Evolutionary conservation across 257 asterid species (phyloP).

Genomic region (Schizonepeta tenuifolia): DNA sequence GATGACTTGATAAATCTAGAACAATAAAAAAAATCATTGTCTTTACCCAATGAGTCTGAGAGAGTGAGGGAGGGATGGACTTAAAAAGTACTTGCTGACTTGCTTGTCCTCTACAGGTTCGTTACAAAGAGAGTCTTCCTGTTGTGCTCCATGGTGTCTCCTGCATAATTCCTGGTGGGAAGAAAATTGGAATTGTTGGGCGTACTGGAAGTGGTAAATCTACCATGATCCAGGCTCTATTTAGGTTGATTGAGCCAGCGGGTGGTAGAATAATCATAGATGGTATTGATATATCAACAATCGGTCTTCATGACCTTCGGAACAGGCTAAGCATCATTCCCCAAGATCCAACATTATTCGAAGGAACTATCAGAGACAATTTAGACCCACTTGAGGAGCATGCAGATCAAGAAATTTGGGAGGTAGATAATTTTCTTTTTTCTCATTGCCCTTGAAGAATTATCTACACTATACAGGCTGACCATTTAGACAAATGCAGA

Average conservation of each 20-base stretch:
- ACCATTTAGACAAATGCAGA: neutral
- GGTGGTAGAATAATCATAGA: slow-evolving; percentile 88
- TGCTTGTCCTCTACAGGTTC: slow-evolving; percentile 29
- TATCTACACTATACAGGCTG: neutral
- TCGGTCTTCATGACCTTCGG: slow-evolving; percentile 97
- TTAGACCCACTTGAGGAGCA: slow-evolving; percentile 94
- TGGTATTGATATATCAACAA: slow-evolving; percentile 74
- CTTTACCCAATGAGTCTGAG: neutral
- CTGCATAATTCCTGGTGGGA: slow-evolving; percentile 91
- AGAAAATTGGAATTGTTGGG: slow-evolving; percentile 94
- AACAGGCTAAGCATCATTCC: slow-evolving; percentile 92
- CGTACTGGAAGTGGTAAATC: slow-evolving; percentile 99
- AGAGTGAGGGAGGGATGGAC: neutral
- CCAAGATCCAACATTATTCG: slow-evolving; percentile 94
- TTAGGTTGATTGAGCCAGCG: slow-evolving; percentile 90
- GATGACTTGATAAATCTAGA: neutral
- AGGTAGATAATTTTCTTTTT: slow-evolving; percentile 48
- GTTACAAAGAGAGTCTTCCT: slow-evolving; percentile 96
- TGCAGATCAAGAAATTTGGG: slow-evolving; percentile 84
- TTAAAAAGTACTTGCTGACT: neutral
- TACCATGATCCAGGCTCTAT: slow-evolving; percentile 93
- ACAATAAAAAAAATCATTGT: neutral
- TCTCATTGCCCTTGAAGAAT: neutral
- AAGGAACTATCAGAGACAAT: slow-evolving; percentile 92
- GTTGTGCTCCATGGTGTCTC: slow-evolving; percentile 91